These are phyloP conservation scores for Escovopsis sp. DNA, from an alignment of 2,329 filamentous ascomycete species.

Conservation along the genomic window DNA sequence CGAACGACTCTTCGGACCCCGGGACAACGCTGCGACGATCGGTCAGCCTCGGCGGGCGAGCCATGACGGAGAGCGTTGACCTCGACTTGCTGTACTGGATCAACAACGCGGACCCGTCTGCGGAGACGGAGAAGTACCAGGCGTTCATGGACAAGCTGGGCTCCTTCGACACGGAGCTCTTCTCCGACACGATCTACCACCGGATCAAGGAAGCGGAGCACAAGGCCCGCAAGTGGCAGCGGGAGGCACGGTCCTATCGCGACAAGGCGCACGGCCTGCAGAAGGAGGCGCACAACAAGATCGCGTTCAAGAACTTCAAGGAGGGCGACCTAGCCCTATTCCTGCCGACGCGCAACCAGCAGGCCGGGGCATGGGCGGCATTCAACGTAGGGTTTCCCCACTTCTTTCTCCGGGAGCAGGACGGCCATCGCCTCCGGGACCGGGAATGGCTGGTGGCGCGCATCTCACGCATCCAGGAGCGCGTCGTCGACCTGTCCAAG, in stretches of 20 bases:
- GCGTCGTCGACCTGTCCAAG: slow-evolving; percentile 81
- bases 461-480: slow-evolving; percentile 80
- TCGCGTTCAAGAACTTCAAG: slow-evolving; percentile 90
- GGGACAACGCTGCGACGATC: slow-evolving; percentile 37
- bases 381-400: slow-evolving; percentile 97
- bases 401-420: slow-evolving; percentile 89
- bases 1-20: slow-evolving; percentile 42
- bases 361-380: slow-evolving; percentile 88
- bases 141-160: slow-evolving; percentile 59
- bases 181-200: slow-evolving; percentile 73
- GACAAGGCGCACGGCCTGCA: slow-evolving; percentile 72
- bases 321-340: slow-evolving; percentile 91
- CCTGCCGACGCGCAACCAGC: slow-evolving; percentile 85
- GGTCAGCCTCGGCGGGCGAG: slow-evolving; percentile 35
- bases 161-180: slow-evolving; percentile 68
- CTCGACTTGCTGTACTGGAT: slow-evolving; percentile 72
- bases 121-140: slow-evolving; percentile 59
- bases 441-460: slow-evolving; percentile 95
- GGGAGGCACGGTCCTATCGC: slow-evolving; percentile 71
- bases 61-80: slow-evolving; percentile 46
- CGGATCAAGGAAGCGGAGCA: slow-evolving; percentile 88
- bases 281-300: slow-evolving; percentile 85
- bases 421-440: slow-evolving; percentile 66
- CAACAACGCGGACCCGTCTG: slow-evolving; percentile 46
- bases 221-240: slow-evolving; percentile 82